Evolutionary conservation across 306 rosid genomes (phyloP).

Genomic region (Trifolium repens): DNA sequence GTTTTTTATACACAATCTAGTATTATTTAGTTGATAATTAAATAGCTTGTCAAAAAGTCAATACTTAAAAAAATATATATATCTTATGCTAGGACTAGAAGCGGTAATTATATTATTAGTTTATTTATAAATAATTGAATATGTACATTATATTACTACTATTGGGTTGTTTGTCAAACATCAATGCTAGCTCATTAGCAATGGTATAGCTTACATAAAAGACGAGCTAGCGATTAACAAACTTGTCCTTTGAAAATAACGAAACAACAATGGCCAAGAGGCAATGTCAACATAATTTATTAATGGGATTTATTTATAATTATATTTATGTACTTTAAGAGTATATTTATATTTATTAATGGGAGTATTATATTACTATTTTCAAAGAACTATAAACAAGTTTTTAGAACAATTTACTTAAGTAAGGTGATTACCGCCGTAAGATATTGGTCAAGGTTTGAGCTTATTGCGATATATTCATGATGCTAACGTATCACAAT

Average conservation of each 20-base stretch:
- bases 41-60: neutral
- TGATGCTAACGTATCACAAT: too few relatives aligned
- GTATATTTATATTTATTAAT: too few relatives aligned
- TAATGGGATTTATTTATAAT: neutral
- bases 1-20: too few relatives aligned
- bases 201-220: constrained; percentile 3
- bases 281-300: neutral
- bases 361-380: too few relatives aligned
- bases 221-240: neutral
- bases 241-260: constrained; percentile 45
- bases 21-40: neutral
- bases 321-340: neutral
- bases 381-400: too few relatives aligned
- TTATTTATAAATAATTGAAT: neutral
- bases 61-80: neutral
- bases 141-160: neutral
- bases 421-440: too few relatives aligned
- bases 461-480: too few relatives aligned
- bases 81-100: constrained; percentile 40
- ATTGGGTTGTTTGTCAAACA: constrained; percentile 26
- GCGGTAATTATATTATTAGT: neutral
- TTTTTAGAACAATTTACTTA: too few relatives aligned
- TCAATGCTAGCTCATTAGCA: constrained; percentile 16
- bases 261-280: constrained; percentile 29
- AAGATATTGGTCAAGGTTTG: too few relatives aligned